Conservation (phyloP, 495 filamentous ascomycete genomes). For the Podospora appendiculata region DNA sequence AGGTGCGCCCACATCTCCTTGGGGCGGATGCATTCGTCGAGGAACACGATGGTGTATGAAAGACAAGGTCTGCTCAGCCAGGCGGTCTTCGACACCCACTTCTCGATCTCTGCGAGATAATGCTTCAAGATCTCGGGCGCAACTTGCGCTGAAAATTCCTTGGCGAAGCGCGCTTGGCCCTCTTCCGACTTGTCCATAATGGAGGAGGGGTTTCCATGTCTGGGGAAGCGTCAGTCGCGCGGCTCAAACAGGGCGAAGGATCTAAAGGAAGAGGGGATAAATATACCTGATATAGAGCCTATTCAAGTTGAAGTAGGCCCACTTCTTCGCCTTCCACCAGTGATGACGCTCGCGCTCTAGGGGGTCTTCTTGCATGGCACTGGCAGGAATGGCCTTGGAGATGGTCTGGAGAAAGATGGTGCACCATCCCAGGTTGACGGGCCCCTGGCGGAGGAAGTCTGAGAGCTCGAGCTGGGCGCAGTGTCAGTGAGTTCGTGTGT, state of each 20-base stretch:
- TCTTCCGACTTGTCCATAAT: conserved; percentile 54
- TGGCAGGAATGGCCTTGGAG: conserved; percentile 72
- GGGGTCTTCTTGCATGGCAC: conserved; percentile 70
- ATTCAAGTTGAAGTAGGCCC: conserved; percentile 96
- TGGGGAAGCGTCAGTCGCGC: conserved; percentile 29
- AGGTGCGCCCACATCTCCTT: conserved; percentile 94
- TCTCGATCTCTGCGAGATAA: conserved; percentile 88
- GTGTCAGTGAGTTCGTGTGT: conserved; percentile 21
- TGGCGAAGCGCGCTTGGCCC: conserved; percentile 72
- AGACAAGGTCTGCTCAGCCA: conserved; percentile 94
- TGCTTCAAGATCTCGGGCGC: conserved; percentile 92
- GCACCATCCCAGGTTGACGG: conserved; percentile 88
- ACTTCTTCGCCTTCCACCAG: conserved; percentile 99
- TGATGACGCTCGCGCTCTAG: conserved; percentile 87
- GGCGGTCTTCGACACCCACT: conserved; percentile 88
- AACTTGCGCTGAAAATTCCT: conserved; percentile 83
- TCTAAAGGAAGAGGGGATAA: not conserved
- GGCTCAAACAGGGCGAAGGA: too few species aligned
- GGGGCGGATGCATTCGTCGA: conserved; percentile 96
- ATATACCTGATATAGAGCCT: conserved; percentile 83
- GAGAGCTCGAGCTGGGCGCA: conserved; percentile 72
- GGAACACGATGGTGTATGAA: conserved; percentile 82
- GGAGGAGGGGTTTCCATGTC: conserved; percentile 79
- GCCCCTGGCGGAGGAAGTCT: conserved; percentile 62
- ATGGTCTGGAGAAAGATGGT: conserved; percentile 86